Evolutionary conservation across 2,329 filamentous ascomycete genomes (phyloP), one percentile per base, ranked within the genome.

Genomic region (Paecilomyces fulvus): DNA sequence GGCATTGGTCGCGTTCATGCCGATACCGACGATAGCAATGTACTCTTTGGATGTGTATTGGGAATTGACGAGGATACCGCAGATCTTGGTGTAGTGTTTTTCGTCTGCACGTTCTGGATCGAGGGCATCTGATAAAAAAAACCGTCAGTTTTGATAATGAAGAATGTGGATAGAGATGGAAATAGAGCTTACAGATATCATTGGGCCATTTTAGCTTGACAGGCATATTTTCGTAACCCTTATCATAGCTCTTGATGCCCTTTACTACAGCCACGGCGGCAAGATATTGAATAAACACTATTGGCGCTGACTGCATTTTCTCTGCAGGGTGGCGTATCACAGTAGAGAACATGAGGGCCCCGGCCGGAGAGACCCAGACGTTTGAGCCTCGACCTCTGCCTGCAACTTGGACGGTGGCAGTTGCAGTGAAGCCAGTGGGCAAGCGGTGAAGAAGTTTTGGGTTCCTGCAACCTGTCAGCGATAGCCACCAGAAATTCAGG

Each of bases 181-280:
- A 2, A 72, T 73, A 64, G 77, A 77, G 30, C 80, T 71, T 73
- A 86, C 84, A 92, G 55, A 99, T 89, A 68, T 99, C 94, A 66
- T 99, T 99, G 10, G 94, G 94, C 94, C 94, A 99, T 72, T 99
- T 99, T 30, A 99, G 75, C 69, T 89, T 91, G 46, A 99, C 80
- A 0, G 89, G 89, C 3, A 97, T 72, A 0, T 83, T 78, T 5
- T 83, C 79, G 71, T 95, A 97, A 7, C 86, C 89, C 2, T 74
- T 73, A 52, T 87, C 90, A 67, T 97, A 97, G 25, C 79, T 81
- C 60, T 89, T 86, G 60, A 97, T 86, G 0, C 90, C 92, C 59
- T 89, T 83, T 2, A 95, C 87, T 48, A 92, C 88, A 46, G 94
- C 92, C 50, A 99, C 83, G 0, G 91, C 92, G 0, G 90, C 86